Percentiles rank a stretch among this genome's conserved stretches.
Evolutionary conservation across 2,329 filamentous ascomycete species (phyloP).

Genomic region (Simplicillium sp.): DNA sequence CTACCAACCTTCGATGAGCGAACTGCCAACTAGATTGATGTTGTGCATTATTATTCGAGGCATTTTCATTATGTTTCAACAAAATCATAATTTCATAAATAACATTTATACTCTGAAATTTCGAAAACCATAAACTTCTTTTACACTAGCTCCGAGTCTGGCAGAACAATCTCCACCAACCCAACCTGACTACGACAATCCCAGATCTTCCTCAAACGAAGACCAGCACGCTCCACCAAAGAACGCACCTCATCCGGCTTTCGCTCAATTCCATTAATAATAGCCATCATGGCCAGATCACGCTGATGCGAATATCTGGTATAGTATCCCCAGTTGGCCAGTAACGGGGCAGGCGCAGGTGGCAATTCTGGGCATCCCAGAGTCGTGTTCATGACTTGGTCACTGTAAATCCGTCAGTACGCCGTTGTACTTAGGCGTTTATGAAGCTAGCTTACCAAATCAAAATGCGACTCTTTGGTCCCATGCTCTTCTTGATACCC

Average conservation of each 20-base stretch:
- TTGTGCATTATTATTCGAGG: too few relatives aligned
- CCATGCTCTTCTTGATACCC: slow-evolving; percentile 10
- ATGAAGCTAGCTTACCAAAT: slow-evolving; percentile 6
- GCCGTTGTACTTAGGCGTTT: too few relatives aligned
- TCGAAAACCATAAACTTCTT: too few relatives aligned
- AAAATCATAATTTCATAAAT: too few relatives aligned
- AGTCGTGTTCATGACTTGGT: slow-evolving; percentile 26
- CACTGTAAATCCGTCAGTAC: slow-evolving; percentile 10
- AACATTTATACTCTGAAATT: too few relatives aligned
- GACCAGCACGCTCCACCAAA: slow-evolving; percentile 17
- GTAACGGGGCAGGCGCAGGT: slow-evolving; percentile 18
- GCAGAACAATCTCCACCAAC: slow-evolving; percentile 15
- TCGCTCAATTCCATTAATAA: slow-evolving; percentile 25
- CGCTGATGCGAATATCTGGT: slow-evolving; percentile 20
- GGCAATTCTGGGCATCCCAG: slow-evolving; percentile 15
- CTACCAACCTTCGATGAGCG: too few relatives aligned
- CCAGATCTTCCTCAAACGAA: slow-evolving; percentile 20
- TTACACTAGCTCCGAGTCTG: slow-evolving; percentile 3
- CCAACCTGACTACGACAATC: slow-evolving; percentile 20
- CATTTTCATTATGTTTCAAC: too few relatives aligned
- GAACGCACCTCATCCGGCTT: slow-evolving; percentile 19
- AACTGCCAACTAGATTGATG: too few relatives aligned
- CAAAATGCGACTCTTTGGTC: slow-evolving; percentile 10
- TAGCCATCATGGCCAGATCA: slow-evolving; percentile 21
- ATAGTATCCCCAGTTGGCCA: slow-evolving; percentile 23